These are phyloP conservation scores for Trichosporon coremiiforme DNA, from an alignment of 1,284 basidiomycete genomes.

Conservation along the genomic window DNA sequence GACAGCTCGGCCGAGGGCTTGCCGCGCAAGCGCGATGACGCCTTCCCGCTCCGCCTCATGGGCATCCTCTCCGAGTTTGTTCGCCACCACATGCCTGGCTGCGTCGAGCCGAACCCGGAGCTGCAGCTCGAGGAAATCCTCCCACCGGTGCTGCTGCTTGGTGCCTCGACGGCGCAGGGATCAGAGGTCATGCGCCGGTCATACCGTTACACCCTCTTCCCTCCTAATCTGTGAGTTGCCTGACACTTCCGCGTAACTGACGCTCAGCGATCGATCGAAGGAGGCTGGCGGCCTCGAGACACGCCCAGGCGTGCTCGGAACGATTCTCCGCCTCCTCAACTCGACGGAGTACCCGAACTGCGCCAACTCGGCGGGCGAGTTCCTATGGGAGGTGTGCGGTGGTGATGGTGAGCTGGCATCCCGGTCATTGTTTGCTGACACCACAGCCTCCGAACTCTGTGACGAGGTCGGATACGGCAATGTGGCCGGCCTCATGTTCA, in stretches of 20 bases:
- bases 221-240: slow-evolving; percentile 63
- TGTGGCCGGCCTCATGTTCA: slow-evolving; percentile 86
- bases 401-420: slow-evolving; percentile 66
- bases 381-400: slow-evolving; percentile 77
- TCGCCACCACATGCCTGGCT: slow-evolving; percentile 37
- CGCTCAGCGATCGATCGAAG: slow-evolving; percentile 65
- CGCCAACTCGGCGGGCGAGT: slow-evolving; percentile 77
- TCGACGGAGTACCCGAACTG: slow-evolving; percentile 70
- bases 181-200: slow-evolving; percentile 64
- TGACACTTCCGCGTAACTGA: background rate
- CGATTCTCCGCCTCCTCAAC: slow-evolving; percentile 73
- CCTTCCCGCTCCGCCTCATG: slow-evolving; percentile 37
- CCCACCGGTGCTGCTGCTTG: slow-evolving; percentile 70
- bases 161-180: slow-evolving; percentile 68
- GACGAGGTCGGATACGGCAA: slow-evolving; percentile 86
- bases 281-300: slow-evolving; percentile 65
- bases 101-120: slow-evolving; percentile 36
- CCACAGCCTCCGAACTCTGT: slow-evolving; percentile 66
- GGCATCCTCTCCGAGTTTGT: slow-evolving; percentile 41
- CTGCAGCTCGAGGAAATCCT: slow-evolving; percentile 71
- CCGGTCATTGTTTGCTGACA: slow-evolving; percentile 7
- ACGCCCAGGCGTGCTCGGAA: slow-evolving; percentile 71
- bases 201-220: slow-evolving; percentile 69
- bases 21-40: slow-evolving; percentile 28
- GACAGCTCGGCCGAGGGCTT: background rate